Evolutionary conservation across 192 early-diverging fungal genomes (phyloP).

Genomic region (Thoreauomyces humboldtii): DNA sequence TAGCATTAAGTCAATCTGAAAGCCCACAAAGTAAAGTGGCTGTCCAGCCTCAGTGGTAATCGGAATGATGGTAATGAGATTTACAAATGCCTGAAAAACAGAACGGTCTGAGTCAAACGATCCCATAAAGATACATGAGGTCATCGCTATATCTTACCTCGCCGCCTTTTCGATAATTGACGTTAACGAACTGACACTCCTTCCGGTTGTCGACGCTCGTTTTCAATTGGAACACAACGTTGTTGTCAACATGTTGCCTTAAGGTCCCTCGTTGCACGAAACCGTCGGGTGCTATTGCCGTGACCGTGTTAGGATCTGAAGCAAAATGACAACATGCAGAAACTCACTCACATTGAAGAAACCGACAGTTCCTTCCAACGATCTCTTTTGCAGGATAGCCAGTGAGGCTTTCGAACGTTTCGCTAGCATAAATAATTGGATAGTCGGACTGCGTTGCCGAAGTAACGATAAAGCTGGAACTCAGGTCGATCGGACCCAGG

Average conservation of each 20-base stretch:
- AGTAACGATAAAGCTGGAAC: slow-evolving; percentile 55
- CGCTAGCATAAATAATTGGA: slow-evolving; percentile 56
- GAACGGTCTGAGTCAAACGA: not conserved
- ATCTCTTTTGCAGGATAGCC: slow-evolving; percentile 36
- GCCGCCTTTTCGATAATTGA: slow-evolving; percentile 66
- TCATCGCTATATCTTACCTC: slow-evolving; percentile 34
- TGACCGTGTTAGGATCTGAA: too few species aligned
- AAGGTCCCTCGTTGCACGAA: slow-evolving; percentile 46
- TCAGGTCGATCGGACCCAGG: slow-evolving; percentile 62
- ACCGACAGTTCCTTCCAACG: slow-evolving; percentile 42
- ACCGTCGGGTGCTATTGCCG: slow-evolving; percentile 39
- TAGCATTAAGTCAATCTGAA: slow-evolving; percentile 64
- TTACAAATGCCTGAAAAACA: slow-evolving; percentile 52
- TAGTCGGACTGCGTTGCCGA: slow-evolving; percentile 54
- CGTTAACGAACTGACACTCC: slow-evolving; percentile 58
- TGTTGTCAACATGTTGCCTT: slow-evolving; percentile 57
- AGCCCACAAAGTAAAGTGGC: slow-evolving; percentile 53
- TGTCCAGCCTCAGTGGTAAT: slow-evolving; percentile 36
- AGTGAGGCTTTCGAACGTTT: slow-evolving; percentile 59
- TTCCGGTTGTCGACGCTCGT: slow-evolving; percentile 40
- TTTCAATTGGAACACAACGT: slow-evolving; percentile 53
- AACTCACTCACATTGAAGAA: slow-evolving; percentile 32
- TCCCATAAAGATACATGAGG: too few species aligned
- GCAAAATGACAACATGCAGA: not conserved
- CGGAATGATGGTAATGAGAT: slow-evolving; percentile 65